Conservation (phyloP, 176 grass and related monocot species). For the Elaeis guineensis region DNA sequence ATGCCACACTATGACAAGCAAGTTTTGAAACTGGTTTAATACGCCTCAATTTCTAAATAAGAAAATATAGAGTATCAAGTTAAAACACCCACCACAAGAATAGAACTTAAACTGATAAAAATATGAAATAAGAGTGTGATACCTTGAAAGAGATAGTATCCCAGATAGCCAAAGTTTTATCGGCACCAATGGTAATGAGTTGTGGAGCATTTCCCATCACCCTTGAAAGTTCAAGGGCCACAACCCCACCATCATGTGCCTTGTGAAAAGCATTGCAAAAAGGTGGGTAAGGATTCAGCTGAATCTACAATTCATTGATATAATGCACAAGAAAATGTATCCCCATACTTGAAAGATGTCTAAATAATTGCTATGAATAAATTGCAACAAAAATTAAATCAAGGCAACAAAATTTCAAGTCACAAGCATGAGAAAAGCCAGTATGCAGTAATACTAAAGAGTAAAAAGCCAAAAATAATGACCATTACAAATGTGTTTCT, state of each 20-base stretch:
- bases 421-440: too few relatives aligned
- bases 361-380: too few relatives aligned
- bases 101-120: too few relatives aligned
- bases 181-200: slow-evolving; percentile 96
- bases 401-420: too few relatives aligned
- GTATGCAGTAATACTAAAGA: too few relatives aligned
- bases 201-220: slow-evolving; percentile 90
- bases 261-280: slow-evolving; percentile 3
- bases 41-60: slow-evolving; percentile 79
- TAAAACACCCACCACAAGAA: slow-evolving; percentile 6
- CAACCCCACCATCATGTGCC: slow-evolving; percentile 97
- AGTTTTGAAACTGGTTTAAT: slow-evolving; percentile 96
- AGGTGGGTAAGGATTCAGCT: too few relatives aligned
- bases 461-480: too few relatives aligned
- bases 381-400: too few relatives aligned
- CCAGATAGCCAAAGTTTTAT: slow-evolving; percentile 99
- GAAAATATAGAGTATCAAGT: slow-evolving; percentile 8
- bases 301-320: too few relatives aligned
- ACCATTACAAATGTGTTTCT: too few relatives aligned
- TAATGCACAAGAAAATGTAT: too few relatives aligned
- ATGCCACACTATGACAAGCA: slow-evolving; percentile 98
- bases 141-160: slow-evolving; percentile 97
- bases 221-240: slow-evolving; percentile 92
- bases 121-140: slow-evolving; percentile 1
- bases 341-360: too few relatives aligned